Conservation (phyloP, 2,329 filamentous ascomycete species). For the Trichoderma oligosporum region DNA sequence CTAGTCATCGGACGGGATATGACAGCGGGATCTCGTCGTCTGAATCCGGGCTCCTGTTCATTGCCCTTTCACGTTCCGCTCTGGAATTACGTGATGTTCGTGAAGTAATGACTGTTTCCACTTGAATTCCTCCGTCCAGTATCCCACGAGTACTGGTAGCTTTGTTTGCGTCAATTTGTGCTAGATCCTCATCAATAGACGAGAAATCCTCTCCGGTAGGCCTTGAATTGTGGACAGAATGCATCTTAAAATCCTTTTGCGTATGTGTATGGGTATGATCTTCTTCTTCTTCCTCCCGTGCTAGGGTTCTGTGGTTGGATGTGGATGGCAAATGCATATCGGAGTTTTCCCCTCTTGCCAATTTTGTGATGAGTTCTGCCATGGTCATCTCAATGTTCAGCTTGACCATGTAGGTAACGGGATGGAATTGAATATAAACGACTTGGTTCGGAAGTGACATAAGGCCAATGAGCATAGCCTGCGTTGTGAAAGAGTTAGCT, state of each 20-base stretch:
- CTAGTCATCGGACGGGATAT: slow-evolving; percentile 11
- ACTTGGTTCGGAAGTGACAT: slow-evolving; percentile 27
- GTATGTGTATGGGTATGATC: background rate
- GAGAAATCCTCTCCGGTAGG: background rate
- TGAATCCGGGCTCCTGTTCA: background rate
- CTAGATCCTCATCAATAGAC: slow-evolving; percentile 8
- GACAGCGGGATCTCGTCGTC: slow-evolving; percentile 8
- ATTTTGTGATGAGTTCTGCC: slow-evolving; percentile 47
- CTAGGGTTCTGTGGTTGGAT: background rate
- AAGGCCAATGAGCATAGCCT: slow-evolving; percentile 13
- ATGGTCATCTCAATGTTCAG: slow-evolving; percentile 52
- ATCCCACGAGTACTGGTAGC: slow-evolving; percentile 5
- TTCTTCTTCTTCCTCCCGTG: background rate
- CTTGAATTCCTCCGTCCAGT: background rate
- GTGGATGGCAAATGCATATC: slow-evolving; percentile 6
- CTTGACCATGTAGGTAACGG: slow-evolving; percentile 50
- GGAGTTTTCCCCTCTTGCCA: slow-evolving; percentile 23
- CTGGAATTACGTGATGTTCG: slow-evolving; percentile 3
- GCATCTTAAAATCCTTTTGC: slow-evolving; percentile 2
- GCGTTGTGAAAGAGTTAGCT: background rate
- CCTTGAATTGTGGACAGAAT: background rate
- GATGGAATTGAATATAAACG: slow-evolving; percentile 49
- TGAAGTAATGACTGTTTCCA: slow-evolving; percentile 5
- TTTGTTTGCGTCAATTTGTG: background rate
- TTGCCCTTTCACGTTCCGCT: background rate